Evolutionary conservation across 257 asterid species (phyloP).

Genomic region (Solanum rostratum): DNA sequence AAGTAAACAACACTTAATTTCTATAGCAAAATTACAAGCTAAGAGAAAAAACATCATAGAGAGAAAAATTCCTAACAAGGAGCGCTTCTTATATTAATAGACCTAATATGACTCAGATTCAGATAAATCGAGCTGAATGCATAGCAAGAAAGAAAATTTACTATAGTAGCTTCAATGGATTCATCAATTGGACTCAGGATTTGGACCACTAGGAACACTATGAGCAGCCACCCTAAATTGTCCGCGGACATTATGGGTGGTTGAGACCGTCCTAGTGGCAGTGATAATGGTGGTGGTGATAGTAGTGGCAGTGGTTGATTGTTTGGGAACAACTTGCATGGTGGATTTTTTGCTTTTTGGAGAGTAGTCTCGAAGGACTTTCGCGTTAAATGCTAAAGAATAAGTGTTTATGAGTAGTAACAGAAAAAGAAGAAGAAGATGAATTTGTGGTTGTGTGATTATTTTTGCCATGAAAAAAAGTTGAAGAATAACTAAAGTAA

Average conservation of each 20-base stretch:
- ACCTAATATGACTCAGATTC: fast-evolving
- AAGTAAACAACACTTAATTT: neutral
- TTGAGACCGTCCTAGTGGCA: neutral
- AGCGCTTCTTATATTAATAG: neutral
- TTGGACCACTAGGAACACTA: slow-evolving; percentile 3
- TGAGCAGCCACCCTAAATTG: neutral
- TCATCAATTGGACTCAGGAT: neutral
- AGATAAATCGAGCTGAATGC: neutral
- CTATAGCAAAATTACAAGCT: neutral
- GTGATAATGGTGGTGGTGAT: neutral
- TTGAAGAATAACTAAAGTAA: neutral
- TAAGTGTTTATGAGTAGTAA: neutral
- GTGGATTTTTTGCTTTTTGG: neutral
- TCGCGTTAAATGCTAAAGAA: neutral
- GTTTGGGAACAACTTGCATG: neutral
- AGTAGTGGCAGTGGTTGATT: neutral
- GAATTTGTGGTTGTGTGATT: neutral
- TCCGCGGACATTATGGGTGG: neutral
- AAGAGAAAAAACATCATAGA: neutral
- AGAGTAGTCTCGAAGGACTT: neutral
- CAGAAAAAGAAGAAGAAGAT: neutral
- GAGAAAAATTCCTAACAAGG: neutral
- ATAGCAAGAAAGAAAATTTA: neutral
- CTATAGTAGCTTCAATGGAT: neutral
- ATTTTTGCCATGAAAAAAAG: neutral